Percentiles rank a stretch among this genome's conserved stretches.
Evolutionary conservation across 2,329 filamentous ascomycete genomes (phyloP).

Genomic region (Nemania diffusa): DNA sequence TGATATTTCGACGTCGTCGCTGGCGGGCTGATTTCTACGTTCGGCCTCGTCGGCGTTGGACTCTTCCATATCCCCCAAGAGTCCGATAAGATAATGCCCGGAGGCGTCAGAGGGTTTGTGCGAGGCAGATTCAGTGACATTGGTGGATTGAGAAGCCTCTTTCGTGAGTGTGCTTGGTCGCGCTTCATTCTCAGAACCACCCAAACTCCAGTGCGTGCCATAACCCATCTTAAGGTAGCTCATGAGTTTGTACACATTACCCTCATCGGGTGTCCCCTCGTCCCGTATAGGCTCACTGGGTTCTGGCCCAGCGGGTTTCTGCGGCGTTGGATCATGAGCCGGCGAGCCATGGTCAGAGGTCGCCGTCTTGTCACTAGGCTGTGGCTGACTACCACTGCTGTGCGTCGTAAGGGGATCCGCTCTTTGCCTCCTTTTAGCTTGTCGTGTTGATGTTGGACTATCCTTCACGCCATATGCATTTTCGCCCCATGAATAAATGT

Average conservation of each 20-base stretch:
- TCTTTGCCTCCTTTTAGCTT: conserved; percentile 55
- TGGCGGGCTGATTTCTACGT: conserved; percentile 39
- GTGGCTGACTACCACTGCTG: background rate
- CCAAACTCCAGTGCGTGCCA: conserved; percentile 72
- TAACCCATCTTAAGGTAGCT: conserved; percentile 75
- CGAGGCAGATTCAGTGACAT: background rate
- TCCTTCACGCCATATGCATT: conserved; percentile 86
- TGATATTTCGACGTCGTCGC: conserved; percentile 48
- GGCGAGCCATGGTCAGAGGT: conserved; percentile 16
- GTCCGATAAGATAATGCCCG: conserved; percentile 72
- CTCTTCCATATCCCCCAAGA: conserved; percentile 72
- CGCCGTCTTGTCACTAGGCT: conserved; percentile 23
- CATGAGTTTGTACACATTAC: conserved; percentile 65
- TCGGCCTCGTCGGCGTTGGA: conserved; percentile 49
- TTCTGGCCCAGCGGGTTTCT: conserved; percentile 19
- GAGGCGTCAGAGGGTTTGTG: conserved; percentile 35
- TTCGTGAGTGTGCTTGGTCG: conserved; percentile 9
- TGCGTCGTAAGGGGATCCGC: conserved; percentile 29
- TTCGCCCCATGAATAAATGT: conserved; percentile 84
- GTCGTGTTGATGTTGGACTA: conserved; percentile 75
- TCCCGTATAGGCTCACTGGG: conserved; percentile 16
- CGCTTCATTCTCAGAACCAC: conserved; percentile 42
- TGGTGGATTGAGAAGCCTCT: conserved; percentile 1
- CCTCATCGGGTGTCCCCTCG: conserved; percentile 48
- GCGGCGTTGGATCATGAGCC: conserved; percentile 20